Evolutionary conservation across 306 rosid genomes (phyloP), one percentile per base, ranked within the genome.

Genomic region (Dryas drummondii): DNA sequence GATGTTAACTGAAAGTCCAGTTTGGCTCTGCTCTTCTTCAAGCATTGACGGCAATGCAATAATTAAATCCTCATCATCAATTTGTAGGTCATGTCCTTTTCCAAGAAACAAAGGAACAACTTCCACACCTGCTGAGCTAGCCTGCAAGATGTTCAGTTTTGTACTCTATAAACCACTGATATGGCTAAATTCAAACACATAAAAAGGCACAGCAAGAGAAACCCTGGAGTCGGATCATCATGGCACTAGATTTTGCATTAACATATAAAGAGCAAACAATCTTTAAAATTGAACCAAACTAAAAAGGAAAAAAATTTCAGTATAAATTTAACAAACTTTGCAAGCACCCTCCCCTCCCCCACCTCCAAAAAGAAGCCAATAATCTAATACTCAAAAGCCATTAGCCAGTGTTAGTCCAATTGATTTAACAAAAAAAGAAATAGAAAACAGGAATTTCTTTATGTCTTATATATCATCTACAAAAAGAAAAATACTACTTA

Each of bases 21-120:
- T 76, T 81, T 55, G 80, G 74, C 81, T 79, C 58, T 82, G 83
- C 76, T 78, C 75, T 75, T 84, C 79, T 64, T 77, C 96, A 44
- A 68, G 71, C 66, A 52, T 58, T 37, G 72, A 71, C 51, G 91
- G 79, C 16, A 85, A 71, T 45, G 84, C 72, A 66, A 88, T 51
- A 58, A 78, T 74, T 78, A 92, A 81, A 84, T 90, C 94, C 19
- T 71, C 75, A 0, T 81, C 78, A 41, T 85, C 83, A 45, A 92
- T 87, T 46, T 86, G 87, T 47, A 80, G 67, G 74, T 88, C 91
- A 55, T 61, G 49, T 11, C 78, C 56, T n/a, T 81, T 70, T 72
- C 83, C 88, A 46, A 88, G 78, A 82, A 87, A 87, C 72, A 92
- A 75, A 13, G 97, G 97, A 76, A 90, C 26, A 75, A 92, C 88